Percentiles rank a stretch among this genome's conserved stretches.
Evolutionary conservation across 148 eudicot species (phyloP).

Genomic region (Limonium bicolor): DNA sequence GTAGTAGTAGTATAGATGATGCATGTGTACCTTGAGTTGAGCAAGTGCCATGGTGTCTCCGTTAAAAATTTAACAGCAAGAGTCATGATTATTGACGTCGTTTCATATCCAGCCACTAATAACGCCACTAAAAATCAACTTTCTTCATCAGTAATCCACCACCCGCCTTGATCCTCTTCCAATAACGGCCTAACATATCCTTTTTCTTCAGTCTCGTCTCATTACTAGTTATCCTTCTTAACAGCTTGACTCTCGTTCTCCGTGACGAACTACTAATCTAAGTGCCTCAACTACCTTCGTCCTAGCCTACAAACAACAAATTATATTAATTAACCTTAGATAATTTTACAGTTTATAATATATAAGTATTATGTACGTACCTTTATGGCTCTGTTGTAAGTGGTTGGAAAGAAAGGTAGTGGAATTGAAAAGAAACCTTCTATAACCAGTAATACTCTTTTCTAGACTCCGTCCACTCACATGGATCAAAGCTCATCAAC

Average conservation of each 20-base stretch:
- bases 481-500: slow-evolving; percentile 83
- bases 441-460: slow-evolving; percentile 80
- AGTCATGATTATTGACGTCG: slow-evolving; percentile 90
- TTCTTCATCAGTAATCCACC: slow-evolving; percentile 76
- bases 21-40: slow-evolving; percentile 73
- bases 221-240: slow-evolving; percentile 47
- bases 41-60: slow-evolving; percentile 78
- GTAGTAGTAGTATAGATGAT: too few species aligned
- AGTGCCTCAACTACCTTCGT: slow-evolving; percentile 85
- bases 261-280: slow-evolving; percentile 53
- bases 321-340: neutral
- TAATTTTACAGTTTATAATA: neutral
- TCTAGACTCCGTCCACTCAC: slow-evolving; percentile 81
- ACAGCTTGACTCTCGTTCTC: too few species aligned
- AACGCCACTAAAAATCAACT: slow-evolving; percentile 85
- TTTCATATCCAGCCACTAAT: slow-evolving; percentile 90
- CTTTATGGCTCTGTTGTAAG: slow-evolving; percentile 75
- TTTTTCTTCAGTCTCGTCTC: slow-evolving; percentile 64
- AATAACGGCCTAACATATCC: slow-evolving; percentile 71
- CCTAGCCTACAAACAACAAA: slow-evolving; percentile 43
- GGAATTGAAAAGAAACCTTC: slow-evolving; percentile 97
- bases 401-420: slow-evolving; percentile 58
- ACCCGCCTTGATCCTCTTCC: slow-evolving; percentile 49
- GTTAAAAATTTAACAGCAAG: slow-evolving; percentile 81
- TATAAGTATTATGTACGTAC: slow-evolving; percentile 14